Percentiles rank a stretch among this genome's conserved stretches.
These are phyloP conservation scores for Schizopora paradoxa DNA, from an alignment of 1,284 basidiomycete species.

Conservation along the genomic window DNA sequence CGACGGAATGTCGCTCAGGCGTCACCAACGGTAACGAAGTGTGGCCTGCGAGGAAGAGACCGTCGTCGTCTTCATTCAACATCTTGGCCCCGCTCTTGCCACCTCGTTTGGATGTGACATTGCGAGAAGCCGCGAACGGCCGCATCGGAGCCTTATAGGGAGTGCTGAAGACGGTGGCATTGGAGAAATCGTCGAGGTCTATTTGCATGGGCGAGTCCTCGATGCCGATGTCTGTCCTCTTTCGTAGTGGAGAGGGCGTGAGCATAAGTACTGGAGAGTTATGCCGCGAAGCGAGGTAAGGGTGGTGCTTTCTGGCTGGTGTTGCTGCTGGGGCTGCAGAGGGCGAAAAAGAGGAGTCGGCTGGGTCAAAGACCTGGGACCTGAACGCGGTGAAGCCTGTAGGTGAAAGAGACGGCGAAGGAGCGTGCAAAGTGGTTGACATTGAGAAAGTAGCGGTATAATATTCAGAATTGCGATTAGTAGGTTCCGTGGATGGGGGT, in stretches of 20 bases:
- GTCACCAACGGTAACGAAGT: slow-evolving; percentile 16
- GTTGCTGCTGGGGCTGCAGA: slow-evolving; percentile 13
- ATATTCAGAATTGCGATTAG: background rate
- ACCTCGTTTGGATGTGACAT: too few species aligned
- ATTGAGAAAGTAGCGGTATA: slow-evolving; percentile 6
- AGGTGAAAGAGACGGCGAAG: slow-evolving; percentile 9
- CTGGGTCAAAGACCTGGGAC: slow-evolving; percentile 5
- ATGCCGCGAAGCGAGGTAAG: background rate
- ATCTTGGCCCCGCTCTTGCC: too few species aligned
- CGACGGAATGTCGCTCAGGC: slow-evolving; percentile 9
- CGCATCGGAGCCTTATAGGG: slow-evolving; percentile 5
- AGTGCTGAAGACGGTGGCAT: slow-evolving; percentile 13
- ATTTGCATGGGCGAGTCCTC: slow-evolving; percentile 14
- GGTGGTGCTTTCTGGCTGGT: slow-evolving; percentile 9
- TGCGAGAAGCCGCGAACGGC: too few species aligned
- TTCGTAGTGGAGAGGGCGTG: slow-evolving; percentile 14
- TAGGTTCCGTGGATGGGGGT: slow-evolving; percentile 2
- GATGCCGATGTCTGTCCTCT: slow-evolving; percentile 4
- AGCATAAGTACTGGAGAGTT: slow-evolving; percentile 12
- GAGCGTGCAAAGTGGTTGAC: slow-evolving; percentile 16
- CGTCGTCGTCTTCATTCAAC: slow-evolving; percentile 15
- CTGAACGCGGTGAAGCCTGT: slow-evolving; percentile 12
- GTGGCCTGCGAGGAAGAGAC: slow-evolving; percentile 14
- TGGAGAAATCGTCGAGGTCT: slow-evolving; percentile 16
- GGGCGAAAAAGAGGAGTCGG: slow-evolving; percentile 10